Base-by-base conservation (phyloP, 2,329 filamentous ascomycete species). In the Pseudocercospora macadamiae region DNA sequence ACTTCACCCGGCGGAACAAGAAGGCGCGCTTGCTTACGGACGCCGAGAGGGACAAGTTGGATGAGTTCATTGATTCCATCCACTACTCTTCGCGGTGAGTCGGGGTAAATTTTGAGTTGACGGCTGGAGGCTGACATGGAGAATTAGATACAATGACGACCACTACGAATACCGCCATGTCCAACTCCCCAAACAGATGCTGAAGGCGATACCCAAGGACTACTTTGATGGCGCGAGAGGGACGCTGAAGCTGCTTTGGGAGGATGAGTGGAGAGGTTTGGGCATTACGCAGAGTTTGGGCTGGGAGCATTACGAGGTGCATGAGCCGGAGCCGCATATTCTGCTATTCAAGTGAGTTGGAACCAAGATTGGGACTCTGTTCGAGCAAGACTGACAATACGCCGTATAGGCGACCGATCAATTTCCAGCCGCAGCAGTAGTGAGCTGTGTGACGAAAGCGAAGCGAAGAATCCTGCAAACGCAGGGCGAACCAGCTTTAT, bases 281-380 rank as follows among this genome's bases (percentile, higher is more conserved):
- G 95, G 95, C 51, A 99, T 99, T 74, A 99, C 95, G 66, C 93
- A 97, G 93, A 97, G 93, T 81, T 82, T 99, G 71, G 95, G 95
- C 58, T 99, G 95, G 95, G 93, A 97, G 76, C 95, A 99, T 77
- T 99, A 99, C 75, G 95, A 99, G 77, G 95, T 99, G 55, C 95
- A 99, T 76, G 95, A 97, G 77, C 95, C 95, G 42, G 95, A 99
- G 79, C 95, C 95, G 65, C 95, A 99, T 76, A 99, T 99, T 71
- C 84, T 99, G 55, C 85, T 99, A 28, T 99, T 99, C 85, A 99
- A 99, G 93, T 97, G 80, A 76, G 90, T 82, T 23, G 10, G 23
- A 7, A 12, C 26, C 21, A 26, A 12, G 42, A 47, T 21, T n/a
- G n/a, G n/a, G n/a, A n/a, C n/a, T 2, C 3, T 28, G 3, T n/a